These are phyloP conservation scores for Litchi chinensis DNA, from an alignment of 345 rosid species.

Conservation along the genomic window DNA sequence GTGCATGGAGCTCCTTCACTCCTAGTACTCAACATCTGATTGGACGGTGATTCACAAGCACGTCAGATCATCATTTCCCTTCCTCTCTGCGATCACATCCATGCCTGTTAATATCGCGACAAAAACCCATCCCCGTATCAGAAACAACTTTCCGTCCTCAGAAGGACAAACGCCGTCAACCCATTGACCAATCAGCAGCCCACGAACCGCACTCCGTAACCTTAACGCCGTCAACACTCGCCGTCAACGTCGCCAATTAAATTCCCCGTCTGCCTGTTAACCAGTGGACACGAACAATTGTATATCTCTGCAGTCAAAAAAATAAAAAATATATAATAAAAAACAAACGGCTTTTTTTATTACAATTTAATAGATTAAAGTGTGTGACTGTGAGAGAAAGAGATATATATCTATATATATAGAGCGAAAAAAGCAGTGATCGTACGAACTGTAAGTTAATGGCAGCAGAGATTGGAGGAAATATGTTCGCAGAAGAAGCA, in stretches of 20 bases:
- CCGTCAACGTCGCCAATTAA: not conserved
- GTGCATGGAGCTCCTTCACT: not conserved
- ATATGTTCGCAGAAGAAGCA: not conserved
- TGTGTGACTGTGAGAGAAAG: constrained; percentile 9
- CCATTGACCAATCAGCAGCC: not conserved
- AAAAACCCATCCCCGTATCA: constrained; percentile 40
- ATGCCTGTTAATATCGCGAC: constrained; percentile 49
- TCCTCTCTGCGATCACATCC: constrained; percentile 18
- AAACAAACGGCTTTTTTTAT: not conserved
- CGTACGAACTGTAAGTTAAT: constrained; percentile 13
- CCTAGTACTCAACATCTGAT: not conserved
- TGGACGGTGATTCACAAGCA: not conserved
- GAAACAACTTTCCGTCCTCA: constrained; percentile 40
- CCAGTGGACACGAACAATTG: constrained; percentile 19
- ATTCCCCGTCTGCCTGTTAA: constrained; percentile 24
- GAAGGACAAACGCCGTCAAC: constrained; percentile 27
- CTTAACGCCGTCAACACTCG: constrained; percentile 18
- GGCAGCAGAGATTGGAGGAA: constrained; percentile 17
- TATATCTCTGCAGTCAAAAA: not conserved
- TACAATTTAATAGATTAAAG: not conserved
- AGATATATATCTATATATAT: not conserved
- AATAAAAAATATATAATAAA: not conserved
- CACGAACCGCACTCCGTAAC: not conserved
- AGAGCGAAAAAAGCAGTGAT: not conserved
- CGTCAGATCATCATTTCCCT: not conserved